Evolutionary conservation across 305 asterid genomes (phyloP).

Genomic region (Caryopteris hybrid): DNA sequence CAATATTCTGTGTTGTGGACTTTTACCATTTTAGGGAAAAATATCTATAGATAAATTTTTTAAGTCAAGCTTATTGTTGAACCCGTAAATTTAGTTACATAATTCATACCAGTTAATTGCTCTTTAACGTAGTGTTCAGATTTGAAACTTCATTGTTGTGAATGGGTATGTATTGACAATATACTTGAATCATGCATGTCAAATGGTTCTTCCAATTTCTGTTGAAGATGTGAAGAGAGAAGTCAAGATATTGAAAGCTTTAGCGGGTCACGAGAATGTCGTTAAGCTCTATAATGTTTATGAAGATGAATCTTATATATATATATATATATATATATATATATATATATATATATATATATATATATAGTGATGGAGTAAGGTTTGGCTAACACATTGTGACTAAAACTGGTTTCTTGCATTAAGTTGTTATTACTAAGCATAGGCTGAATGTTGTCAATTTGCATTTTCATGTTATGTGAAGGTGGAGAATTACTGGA

Average conservation of each 20-base stretch:
- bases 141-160: too few species aligned
- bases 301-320: slow-evolving; percentile 62
- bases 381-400: slow-evolving; percentile 20
- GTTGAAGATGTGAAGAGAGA: too few species aligned
- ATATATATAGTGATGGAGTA: slow-evolving; percentile 85
- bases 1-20: not conserved
- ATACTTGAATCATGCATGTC: slow-evolving; percentile 25
- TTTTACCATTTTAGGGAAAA: not conserved
- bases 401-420: not conserved
- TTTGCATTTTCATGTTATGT: slow-evolving; percentile 47
- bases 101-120: not conserved
- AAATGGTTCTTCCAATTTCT: slow-evolving; percentile 82
- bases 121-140: slow-evolving; percentile 17
- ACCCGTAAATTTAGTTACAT: not conserved
- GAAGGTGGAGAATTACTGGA: too few species aligned
- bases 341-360: too few species aligned
- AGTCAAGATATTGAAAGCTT: too few species aligned
- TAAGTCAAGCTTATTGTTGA: not conserved
- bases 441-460: slow-evolving; percentile 6
- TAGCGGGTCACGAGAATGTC: too few species aligned
- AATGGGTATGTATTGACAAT: slow-evolving; percentile 3
- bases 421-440: not conserved
- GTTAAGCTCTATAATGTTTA: slow-evolving; percentile 66
- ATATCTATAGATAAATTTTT: not conserved
- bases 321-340: too few species aligned